These are phyloP conservation scores for Globisporangium radiosum DNA, from an alignment of 352 stramenopile species.

Conservation along the genomic window DNA sequence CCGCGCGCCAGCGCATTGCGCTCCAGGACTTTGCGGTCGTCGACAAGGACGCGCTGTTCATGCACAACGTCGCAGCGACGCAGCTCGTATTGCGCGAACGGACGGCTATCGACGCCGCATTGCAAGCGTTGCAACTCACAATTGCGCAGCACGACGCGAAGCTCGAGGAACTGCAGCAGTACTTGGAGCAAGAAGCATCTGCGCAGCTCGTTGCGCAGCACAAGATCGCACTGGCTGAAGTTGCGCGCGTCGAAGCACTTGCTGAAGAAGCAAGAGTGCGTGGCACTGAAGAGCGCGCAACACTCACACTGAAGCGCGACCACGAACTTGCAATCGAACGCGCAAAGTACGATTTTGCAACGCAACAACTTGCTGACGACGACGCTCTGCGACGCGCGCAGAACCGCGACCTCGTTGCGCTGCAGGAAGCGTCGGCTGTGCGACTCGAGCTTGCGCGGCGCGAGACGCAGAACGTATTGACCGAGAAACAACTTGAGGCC, in stretches of 20 bases:
- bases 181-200: slow-evolving; percentile 61
- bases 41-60: slow-evolving; percentile 88
- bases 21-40: slow-evolving; percentile 83
- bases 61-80: slow-evolving; percentile 87
- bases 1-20: slow-evolving; percentile 42
- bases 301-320: slow-evolving; percentile 30
- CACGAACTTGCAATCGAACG: slow-evolving; percentile 46
- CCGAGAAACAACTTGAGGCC: slow-evolving; percentile 40
- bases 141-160: slow-evolving; percentile 26
- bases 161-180: slow-evolving; percentile 33
- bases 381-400: slow-evolving; percentile 32
- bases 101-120: slow-evolving; percentile 16
- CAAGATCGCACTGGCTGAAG: slow-evolving; percentile 42
- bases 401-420: slow-evolving; percentile 48
- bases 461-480: slow-evolving; percentile 57
- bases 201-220: slow-evolving; percentile 55
- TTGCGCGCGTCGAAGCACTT: slow-evolving; percentile 22
- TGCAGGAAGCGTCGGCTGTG: slow-evolving; percentile 56
- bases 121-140: slow-evolving; percentile 22
- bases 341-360: slow-evolving; percentile 41
- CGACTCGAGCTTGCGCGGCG: slow-evolving; percentile 47
- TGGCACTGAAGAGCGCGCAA: slow-evolving; percentile 49
- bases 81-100: slow-evolving; percentile 72
- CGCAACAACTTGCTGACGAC: slow-evolving; percentile 38
- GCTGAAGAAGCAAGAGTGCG: slow-evolving; percentile 34